Base-by-base conservation (phyloP, 148 eudicot species). In the Agrostemma githago region DNA sequence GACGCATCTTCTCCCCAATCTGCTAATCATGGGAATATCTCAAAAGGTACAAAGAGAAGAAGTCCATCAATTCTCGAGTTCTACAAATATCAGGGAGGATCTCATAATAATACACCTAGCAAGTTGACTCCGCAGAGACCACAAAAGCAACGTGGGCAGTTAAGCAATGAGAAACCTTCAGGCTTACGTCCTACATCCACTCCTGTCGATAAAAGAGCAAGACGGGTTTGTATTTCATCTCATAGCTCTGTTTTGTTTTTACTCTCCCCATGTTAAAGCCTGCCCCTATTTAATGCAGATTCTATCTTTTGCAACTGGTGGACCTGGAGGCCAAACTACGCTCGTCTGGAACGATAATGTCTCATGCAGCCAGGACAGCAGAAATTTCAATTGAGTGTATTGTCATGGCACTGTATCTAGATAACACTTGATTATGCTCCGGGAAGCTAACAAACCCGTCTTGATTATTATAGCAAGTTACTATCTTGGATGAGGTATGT, bases 151-250 rank as follows among this genome's bases (percentile, higher is more conserved):
- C 72, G 46, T 66, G 38, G 81, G 72, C 85, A 83, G 60, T 76
- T 84, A 67, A 66, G 82, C 46, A 83, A 80, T 61, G 85, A 87
- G 77, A 92, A 85, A 75, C 61, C 81, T 76, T 71, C 78, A 62
- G 80, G 78, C 56, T 73, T 43, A 72, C 57, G 72, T 59, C 73
- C 81, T 61, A 26, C 88, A 40, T 84, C 77, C 86, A 90, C 99
- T 74, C 99, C 99, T 62, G 66, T 69, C 73, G 99, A 96, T 76
- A 96, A 96, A 85, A 88, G 86, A 85, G 94, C 96, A 78, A 86
- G 82, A 62, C 83, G 75, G 97, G 99, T 96, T 41, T 14, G 86
- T 79, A 63, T 62, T 72, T 72, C 57, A 46, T 34, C 56, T 65
- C 3, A 43, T 72, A 40, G 41, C 9, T 77, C 63, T 21, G 56